phyloP scores from a whole-genome alignment of 805 yeast species.

The Candida methanosorbosa region DNA sequence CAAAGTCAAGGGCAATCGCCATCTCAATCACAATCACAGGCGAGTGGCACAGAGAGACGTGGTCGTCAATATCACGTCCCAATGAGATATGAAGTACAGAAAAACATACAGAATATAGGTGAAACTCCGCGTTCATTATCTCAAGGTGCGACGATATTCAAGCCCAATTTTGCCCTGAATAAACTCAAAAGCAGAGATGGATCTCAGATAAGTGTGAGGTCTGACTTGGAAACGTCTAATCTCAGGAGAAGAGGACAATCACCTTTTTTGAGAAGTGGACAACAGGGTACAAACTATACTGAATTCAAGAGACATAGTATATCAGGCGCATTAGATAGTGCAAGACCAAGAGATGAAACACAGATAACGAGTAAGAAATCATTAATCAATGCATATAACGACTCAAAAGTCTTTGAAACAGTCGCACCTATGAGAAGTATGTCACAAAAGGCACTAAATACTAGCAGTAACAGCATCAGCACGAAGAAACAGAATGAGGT shows the following conservation, averaged over 20 bases:
- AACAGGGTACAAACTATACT: background rate
- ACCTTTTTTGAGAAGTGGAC: conserved; percentile 4
- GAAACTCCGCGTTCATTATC: no score
- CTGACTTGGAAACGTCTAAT: conserved; percentile 3
- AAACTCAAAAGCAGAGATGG: conserved; percentile 9
- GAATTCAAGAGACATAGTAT: conserved; percentile 15
- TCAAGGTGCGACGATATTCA: no score
- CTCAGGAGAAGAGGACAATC: conserved; percentile 7
- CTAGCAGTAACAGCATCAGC: background rate
- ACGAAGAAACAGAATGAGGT: background rate
- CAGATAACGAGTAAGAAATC: conserved; percentile 4
- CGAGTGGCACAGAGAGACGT: conserved; percentile 9
- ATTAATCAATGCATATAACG: conserved; percentile 19
- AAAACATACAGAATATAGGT: no score
- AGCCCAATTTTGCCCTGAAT: conserved; percentile 8
- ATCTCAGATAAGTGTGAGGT: conserved; percentile 2
- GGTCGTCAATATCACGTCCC: conserved; percentile 21
- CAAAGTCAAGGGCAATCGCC: no score
- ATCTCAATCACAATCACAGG: background rate
- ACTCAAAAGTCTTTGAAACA: conserved; percentile 19
- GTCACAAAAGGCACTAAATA: background rate
- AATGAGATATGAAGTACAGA: conserved; percentile 20
- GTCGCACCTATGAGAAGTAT: conserved; percentile 8
- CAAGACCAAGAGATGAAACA: conserved; percentile 2
- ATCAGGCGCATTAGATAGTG: conserved; percentile 6